These are phyloP conservation scores for Panaeolus cyanescens DNA, from an alignment of 768 basidiomycete species.

Conservation along the genomic window DNA sequence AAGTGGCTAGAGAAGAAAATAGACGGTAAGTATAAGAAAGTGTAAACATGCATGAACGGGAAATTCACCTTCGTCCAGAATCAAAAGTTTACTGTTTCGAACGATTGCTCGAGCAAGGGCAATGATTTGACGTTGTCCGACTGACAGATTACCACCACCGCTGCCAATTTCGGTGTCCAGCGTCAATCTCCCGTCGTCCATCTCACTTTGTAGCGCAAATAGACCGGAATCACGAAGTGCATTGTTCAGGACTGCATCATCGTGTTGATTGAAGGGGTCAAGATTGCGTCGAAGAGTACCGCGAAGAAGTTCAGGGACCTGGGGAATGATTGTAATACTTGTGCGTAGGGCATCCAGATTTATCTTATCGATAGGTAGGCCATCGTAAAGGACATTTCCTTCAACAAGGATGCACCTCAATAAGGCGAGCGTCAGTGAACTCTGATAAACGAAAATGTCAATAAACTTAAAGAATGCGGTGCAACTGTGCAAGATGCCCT, in stretches of 20 bases:
- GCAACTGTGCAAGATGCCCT: neutral
- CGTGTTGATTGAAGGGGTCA: conserved; percentile 63
- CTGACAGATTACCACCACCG: conserved; percentile 73
- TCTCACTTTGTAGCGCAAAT: conserved; percentile 39
- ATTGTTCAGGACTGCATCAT: conserved; percentile 46
- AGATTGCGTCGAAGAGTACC: conserved; percentile 63
- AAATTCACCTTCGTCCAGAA: conserved; percentile 50
- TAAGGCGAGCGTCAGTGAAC: conserved; percentile 59
- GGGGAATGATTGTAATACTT: conserved; percentile 63
- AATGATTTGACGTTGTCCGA: conserved; percentile 75
- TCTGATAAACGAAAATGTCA: conserved; percentile 31
- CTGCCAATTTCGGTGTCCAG: conserved; percentile 47
- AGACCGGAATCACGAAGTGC: conserved; percentile 42
- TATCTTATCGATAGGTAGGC: conserved; percentile 45
- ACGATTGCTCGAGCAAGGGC: conserved; percentile 67
- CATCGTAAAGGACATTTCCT: conserved; percentile 60
- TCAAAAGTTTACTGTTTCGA: conserved; percentile 59
- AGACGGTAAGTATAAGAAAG: no score
- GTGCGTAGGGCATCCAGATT: conserved; percentile 60
- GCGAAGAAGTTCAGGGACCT: conserved; percentile 21
- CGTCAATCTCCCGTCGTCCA: conserved; percentile 50
- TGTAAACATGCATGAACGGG: neutral
- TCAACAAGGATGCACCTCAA: conserved; percentile 59
- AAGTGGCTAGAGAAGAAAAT: conserved; percentile 31
- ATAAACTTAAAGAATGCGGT: neutral